These are phyloP conservation scores for Kodamaea fungicola DNA, from an alignment of 1,139 yeast species.

Conservation along the genomic window DNA sequence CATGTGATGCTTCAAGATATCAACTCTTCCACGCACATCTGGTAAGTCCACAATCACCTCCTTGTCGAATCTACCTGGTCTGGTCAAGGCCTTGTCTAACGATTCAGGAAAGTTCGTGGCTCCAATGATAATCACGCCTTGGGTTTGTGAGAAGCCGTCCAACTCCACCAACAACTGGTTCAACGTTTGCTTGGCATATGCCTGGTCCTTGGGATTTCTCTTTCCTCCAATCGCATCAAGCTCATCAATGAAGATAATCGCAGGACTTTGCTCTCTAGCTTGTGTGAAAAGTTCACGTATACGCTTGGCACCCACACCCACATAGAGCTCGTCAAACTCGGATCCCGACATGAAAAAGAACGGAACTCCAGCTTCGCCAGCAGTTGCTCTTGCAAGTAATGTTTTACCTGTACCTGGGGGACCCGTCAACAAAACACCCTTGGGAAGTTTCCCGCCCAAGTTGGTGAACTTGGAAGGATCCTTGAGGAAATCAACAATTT, in stretches of 20 bases:
- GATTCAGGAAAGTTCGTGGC: constrained; percentile 98
- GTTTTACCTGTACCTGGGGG: constrained; percentile 99
- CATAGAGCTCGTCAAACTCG: constrained; percentile 95
- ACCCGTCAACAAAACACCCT: constrained; percentile 94
- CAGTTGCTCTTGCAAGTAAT: constrained; percentile 93
- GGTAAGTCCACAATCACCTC: constrained; percentile 94
- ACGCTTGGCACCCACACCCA: constrained; percentile 98
- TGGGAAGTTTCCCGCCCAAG: constrained; percentile 94
- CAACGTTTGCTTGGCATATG: constrained; percentile 94
- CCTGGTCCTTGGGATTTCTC: constrained; percentile 96
- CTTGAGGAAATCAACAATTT: constrained; percentile 91
- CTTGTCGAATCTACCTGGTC: constrained; percentile 98
- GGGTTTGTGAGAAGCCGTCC: constrained; percentile 92
- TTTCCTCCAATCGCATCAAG: constrained; percentile 98
- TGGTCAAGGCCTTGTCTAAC: constrained; percentile 90
- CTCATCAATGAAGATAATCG: constrained; percentile 94
- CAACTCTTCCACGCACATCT: constrained; percentile 95
- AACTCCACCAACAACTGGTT: constrained; percentile 93
- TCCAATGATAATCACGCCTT: constrained; percentile 93
- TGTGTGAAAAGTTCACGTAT: constrained; percentile 90
- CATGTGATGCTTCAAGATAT: constrained; percentile 89
- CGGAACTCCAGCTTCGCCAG: constrained; percentile 99
- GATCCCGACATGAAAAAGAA: constrained; percentile 98
- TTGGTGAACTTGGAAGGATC: constrained; percentile 97
- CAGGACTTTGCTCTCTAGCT: constrained; percentile 95